These are phyloP conservation scores for Phialophora verrucosa DNA, from an alignment of 2,329 filamentous ascomycete species.

Conservation along the genomic window DNA sequence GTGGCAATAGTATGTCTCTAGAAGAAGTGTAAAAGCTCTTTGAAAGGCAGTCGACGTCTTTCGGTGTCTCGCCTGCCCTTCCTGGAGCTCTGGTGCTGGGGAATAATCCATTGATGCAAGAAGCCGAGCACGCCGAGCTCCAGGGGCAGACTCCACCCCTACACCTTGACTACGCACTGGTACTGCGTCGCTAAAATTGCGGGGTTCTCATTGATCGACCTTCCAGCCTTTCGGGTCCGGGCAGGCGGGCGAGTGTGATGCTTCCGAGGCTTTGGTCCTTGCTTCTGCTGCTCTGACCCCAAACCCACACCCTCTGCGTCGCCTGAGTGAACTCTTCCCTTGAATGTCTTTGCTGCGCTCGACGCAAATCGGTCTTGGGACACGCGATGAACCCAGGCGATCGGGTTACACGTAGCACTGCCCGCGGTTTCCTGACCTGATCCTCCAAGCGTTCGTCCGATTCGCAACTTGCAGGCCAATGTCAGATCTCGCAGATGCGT, in stretches of 20 bases:
- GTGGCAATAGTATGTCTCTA: background rate
- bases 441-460: slow-evolving; percentile 17
- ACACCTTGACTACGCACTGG: background rate
- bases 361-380: slow-evolving; percentile 13
- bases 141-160: background rate
- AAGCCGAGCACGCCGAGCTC: slow-evolving; percentile 8
- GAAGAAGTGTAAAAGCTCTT: background rate
- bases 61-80: background rate
- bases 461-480: slow-evolving; percentile 35
- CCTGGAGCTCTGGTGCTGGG: background rate
- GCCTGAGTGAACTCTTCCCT: background rate
- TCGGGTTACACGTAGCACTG: slow-evolving; percentile 24
- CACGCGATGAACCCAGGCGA: slow-evolving; percentile 28
- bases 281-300: slow-evolving; percentile 7
- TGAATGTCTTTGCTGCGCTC: slow-evolving; percentile 3
- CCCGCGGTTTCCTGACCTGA: slow-evolving; percentile 22
- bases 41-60: background rate
- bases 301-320: background rate
- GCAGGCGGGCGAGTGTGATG: background rate
- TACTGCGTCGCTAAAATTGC: slow-evolving; percentile 13
- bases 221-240: slow-evolving; percentile 20
- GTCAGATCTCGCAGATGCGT: slow-evolving; percentile 39
- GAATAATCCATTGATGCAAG: background rate
- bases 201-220: slow-evolving; percentile 13
- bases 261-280: slow-evolving; percentile 14